These are phyloP conservation scores for Suillus brevipes DNA, from an alignment of 768 basidiomycete genomes.

Conservation along the genomic window DNA sequence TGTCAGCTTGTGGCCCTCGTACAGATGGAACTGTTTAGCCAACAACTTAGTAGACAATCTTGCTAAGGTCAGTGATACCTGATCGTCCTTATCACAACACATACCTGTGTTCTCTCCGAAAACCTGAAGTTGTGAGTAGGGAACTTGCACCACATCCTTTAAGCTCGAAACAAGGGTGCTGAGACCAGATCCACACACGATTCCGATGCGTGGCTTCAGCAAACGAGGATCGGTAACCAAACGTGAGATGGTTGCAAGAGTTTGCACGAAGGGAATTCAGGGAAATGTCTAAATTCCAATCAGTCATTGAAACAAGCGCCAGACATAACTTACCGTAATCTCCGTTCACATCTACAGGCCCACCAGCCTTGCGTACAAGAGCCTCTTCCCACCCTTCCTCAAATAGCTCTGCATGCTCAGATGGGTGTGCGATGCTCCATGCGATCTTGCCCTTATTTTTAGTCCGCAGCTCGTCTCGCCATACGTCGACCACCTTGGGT, in stretches of 20 bases:
- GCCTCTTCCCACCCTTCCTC: conserved; percentile 64
- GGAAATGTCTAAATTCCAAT: conserved; percentile 10
- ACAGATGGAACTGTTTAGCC: conserved; percentile 86
- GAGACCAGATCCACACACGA: conserved; percentile 87
- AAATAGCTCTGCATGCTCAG: conserved; percentile 65
- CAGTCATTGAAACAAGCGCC: neutral
- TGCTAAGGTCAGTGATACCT: neutral
- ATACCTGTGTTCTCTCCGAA: conserved; percentile 78
- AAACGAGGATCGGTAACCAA: conserved; percentile 35
- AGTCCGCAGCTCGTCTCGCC: conserved; percentile 70
- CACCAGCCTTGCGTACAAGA: conserved; percentile 36
- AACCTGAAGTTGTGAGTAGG: conserved; percentile 69
- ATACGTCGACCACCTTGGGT: conserved; percentile 68
- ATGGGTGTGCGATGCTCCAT: conserved; percentile 73
- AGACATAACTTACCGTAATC: conserved; percentile 9
- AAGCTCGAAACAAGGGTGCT: conserved; percentile 69
- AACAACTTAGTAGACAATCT: conserved; percentile 47
- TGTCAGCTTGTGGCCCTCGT: conserved; percentile 75
- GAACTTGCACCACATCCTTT: conserved; percentile 55
- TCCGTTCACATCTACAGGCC: conserved; percentile 11
- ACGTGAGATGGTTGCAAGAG: conserved; percentile 4
- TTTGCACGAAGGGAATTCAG: conserved; percentile 4
- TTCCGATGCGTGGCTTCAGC: conserved; percentile 66
- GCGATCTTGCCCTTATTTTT: conserved; percentile 82
- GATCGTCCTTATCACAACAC: conserved; percentile 11